Percentiles rank a stretch among this genome's conserved stretches.
Evolutionary conservation across 345 rosid genomes (phyloP).

Genomic region (Laguncularia racemosa): DNA sequence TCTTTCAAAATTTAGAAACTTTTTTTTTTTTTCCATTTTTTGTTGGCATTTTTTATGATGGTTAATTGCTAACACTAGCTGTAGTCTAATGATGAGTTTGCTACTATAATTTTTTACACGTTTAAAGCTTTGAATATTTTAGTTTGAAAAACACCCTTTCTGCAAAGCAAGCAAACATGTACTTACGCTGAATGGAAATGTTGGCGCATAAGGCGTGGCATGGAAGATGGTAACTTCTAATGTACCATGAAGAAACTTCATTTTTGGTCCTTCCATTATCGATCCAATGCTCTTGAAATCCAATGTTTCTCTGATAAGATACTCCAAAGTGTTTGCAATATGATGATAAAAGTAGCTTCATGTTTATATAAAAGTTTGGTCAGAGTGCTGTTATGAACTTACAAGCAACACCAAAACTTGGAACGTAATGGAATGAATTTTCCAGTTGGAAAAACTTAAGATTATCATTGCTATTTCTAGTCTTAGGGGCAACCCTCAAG

Average conservation of each 20-base stretch:
- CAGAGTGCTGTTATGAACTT: constrained; percentile 1
- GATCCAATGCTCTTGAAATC: neutral
- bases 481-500: constrained; percentile 27
- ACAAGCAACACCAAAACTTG: constrained; percentile 29
- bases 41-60: too few species aligned
- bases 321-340: neutral
- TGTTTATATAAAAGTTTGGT: constrained; percentile 15
- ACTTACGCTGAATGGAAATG: constrained; percentile 69
- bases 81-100: too few species aligned
- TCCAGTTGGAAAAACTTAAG: constrained; percentile 34
- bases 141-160: neutral
- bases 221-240: constrained; percentile 76
- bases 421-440: constrained; percentile 19
- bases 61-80: too few species aligned
- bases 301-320: neutral
- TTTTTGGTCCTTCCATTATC: constrained; percentile 28
- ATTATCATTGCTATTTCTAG: constrained; percentile 13
- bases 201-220: constrained; percentile 56
- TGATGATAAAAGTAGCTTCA: neutral
- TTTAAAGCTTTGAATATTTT: neutral
- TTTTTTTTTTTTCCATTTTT: too few species aligned
- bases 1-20: too few species aligned
- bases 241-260: constrained; percentile 72
- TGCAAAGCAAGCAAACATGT: neutral
- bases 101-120: too few species aligned